Percentiles rank a stretch among this genome's conserved stretches.
phyloP scores from a whole-genome alignment of 2,329 filamentous ascomycete genomes.

The Botrytis paeoniae region DNA sequence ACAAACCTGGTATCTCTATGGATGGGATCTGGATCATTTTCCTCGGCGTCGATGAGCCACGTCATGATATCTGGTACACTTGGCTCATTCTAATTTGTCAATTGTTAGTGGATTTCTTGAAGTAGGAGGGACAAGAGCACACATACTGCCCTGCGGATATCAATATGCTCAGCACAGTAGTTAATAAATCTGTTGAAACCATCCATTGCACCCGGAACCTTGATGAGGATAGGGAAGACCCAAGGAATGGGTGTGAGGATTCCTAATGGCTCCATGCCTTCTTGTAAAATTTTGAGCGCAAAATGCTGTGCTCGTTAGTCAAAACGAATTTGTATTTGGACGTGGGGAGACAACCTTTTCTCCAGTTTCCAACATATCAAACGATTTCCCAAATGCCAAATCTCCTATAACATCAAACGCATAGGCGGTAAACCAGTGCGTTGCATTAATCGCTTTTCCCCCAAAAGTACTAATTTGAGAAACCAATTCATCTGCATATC shows the following conservation, averaged over 20 bases:
- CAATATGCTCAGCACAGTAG: slow-evolving; percentile 21
- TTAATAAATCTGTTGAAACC: slow-evolving; percentile 21
- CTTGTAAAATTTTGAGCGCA: slow-evolving; percentile 23
- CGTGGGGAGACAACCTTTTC: slow-evolving; percentile 9
- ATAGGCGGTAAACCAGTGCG: slow-evolving; percentile 30
- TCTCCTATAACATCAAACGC: slow-evolving; percentile 36
- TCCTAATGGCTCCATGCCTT: slow-evolving; percentile 22
- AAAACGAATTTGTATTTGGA: too few relatives aligned
- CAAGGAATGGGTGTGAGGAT: slow-evolving; percentile 28
- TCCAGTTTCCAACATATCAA: slow-evolving; percentile 27
- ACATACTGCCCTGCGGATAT: slow-evolving; percentile 23
- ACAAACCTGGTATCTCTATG: neutral
- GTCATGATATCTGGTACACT: slow-evolving; percentile 24
- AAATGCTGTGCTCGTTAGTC: slow-evolving; percentile 14
- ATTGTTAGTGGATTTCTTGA: neutral
- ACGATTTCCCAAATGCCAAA: slow-evolving; percentile 32
- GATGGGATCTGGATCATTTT: slow-evolving; percentile 16
- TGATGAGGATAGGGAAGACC: slow-evolving; percentile 26
- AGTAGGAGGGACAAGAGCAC: too few relatives aligned
- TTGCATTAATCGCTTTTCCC: slow-evolving; percentile 28
- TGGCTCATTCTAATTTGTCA: slow-evolving; percentile 17
- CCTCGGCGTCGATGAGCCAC: slow-evolving; percentile 24
- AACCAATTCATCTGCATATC: slow-evolving; percentile 25
- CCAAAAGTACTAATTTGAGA: slow-evolving; percentile 19
- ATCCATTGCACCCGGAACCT: slow-evolving; percentile 21